Base-by-base conservation (phyloP, 805 yeast species). In the Metschnikowia bowlesiae region DNA sequence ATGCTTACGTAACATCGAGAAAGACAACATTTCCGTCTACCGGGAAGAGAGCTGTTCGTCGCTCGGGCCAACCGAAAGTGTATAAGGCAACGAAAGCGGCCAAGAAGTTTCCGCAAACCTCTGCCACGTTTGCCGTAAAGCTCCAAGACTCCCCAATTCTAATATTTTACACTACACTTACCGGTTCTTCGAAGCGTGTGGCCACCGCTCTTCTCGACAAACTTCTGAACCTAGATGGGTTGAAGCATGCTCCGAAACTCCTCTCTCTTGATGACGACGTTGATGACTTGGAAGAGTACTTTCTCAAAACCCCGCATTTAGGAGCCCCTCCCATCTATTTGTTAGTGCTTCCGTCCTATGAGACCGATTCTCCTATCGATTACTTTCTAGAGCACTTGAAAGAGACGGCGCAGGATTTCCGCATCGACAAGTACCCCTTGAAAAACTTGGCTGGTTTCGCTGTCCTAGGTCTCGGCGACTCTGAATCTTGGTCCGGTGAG, bases 321-420 rank as follows among this genome's bases (percentile, higher is more conserved):
- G 61, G 56, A 29, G 53, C 55, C 10, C 77, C 82, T 48, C 68
- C 79, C 38, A 68, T 89, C 10, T 90, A 89, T 60, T 63, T 91
- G 35, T 56, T 90, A 51, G 88, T 90, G 13, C 72, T 90, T 32
- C 97, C 97, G 1, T 89, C 96, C 0, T 90, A 90, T 63, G 97
- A 89, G 56, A 87, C 91, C 0, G 97, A 90, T 65, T 87, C 95
- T 1, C 97, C 97, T 11, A 76, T 91, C 32, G 97, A 90, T 66
- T 91, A 82, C 62, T 89, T 89, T 65, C 70, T 90, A 50, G 95
- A 88, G 59, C 83, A 87, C 40, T 72, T 90, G 56, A 76, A 81
- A 54, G 97, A 90, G 49, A 89, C 95, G 1, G 81, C 81, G 53
- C 84, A 85, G 53, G 97, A 90, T 65, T 89, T 89, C 70, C 76